Percentiles rank a stretch among this genome's conserved stretches.
Conservation (phyloP, 2,329 filamentous ascomycete species). For the Penicillium italicum region DNA sequence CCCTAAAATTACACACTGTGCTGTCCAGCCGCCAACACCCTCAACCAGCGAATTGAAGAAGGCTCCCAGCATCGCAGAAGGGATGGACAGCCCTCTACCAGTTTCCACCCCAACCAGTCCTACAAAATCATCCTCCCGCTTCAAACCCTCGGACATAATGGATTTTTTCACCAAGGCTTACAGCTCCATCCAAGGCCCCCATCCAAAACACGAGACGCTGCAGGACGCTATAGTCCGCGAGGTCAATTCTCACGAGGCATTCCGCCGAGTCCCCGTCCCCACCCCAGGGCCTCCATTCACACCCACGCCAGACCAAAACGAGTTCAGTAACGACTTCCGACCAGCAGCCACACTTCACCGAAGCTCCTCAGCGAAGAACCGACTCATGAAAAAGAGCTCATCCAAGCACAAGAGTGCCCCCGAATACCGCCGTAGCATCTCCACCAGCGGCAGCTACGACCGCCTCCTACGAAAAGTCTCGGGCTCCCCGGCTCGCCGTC, state of each 20-base stretch:
- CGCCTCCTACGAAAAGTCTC: constrained; percentile 19
- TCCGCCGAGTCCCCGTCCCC: constrained; percentile 34
- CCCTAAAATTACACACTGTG: constrained; percentile 34
- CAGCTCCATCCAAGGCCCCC: constrained; percentile 28
- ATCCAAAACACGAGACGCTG: constrained; percentile 41
- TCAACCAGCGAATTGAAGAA: constrained; percentile 23
- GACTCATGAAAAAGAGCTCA: constrained; percentile 32
- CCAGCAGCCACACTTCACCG: constrained; percentile 18
- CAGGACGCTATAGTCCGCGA: constrained; percentile 45
- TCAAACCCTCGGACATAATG: constrained; percentile 42
- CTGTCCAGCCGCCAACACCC: constrained; percentile 38
- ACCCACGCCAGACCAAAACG: constrained; percentile 26
- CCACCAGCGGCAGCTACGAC: constrained; percentile 24
- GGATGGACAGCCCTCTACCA: constrained; percentile 42
- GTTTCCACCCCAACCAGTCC: constrained; percentile 23
- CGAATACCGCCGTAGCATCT: constrained; percentile 31
- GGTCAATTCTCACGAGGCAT: constrained; percentile 45
- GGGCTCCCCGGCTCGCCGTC: constrained; percentile 26
- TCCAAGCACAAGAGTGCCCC: constrained; percentile 28
- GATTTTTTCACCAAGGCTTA: constrained; percentile 41
- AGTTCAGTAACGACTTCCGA: constrained; percentile 18
- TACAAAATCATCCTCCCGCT: constrained; percentile 24
- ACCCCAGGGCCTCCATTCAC: constrained; percentile 34
- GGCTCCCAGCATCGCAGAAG: constrained; percentile 40
- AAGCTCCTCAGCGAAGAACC: constrained; percentile 29